Evolutionary conservation across 345 rosid species (phyloP).

Genomic region (Moricandia moricandioides): DNA sequence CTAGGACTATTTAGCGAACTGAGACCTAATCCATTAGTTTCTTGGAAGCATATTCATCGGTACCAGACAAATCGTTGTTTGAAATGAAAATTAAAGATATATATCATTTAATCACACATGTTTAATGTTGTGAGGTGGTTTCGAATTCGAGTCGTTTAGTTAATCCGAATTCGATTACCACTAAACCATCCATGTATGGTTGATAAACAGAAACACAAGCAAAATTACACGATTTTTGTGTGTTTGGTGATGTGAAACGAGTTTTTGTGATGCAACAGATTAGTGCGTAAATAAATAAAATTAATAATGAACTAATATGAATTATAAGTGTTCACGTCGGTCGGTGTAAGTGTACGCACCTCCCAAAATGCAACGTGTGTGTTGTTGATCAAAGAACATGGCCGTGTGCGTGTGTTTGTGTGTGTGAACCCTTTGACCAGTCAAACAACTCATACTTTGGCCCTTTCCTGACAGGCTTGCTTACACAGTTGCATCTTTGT

Average conservation of each 20-base stretch:
- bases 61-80: too few relatives aligned
- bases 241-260: not conserved
- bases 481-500: not conserved
- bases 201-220: not conserved
- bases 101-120: too few relatives aligned
- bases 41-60: too few relatives aligned
- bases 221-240: not conserved
- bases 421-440: conserved; percentile 30
- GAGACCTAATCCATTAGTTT: too few relatives aligned
- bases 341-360: conserved; percentile 24
- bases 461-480: conserved; percentile 6
- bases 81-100: too few relatives aligned
- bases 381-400: conserved; percentile 24
- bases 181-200: too few relatives aligned
- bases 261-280: conserved; percentile 14
- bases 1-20: too few relatives aligned
- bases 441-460: conserved; percentile 12
- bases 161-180: too few relatives aligned
- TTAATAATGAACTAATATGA: not conserved
- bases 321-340: conserved; percentile 2
- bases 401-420: conserved; percentile 19
- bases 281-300: not conserved
- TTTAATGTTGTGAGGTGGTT: too few relatives aligned
- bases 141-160: too few relatives aligned
- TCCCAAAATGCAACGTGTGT: conserved; percentile 38